A percentile compares a stretch with the other conserved stretches of the same genome.
These are phyloP conservation scores for Phytopythium ostracodes DNA, from an alignment of 352 stramenopile species.

Conservation along the genomic window DNA sequence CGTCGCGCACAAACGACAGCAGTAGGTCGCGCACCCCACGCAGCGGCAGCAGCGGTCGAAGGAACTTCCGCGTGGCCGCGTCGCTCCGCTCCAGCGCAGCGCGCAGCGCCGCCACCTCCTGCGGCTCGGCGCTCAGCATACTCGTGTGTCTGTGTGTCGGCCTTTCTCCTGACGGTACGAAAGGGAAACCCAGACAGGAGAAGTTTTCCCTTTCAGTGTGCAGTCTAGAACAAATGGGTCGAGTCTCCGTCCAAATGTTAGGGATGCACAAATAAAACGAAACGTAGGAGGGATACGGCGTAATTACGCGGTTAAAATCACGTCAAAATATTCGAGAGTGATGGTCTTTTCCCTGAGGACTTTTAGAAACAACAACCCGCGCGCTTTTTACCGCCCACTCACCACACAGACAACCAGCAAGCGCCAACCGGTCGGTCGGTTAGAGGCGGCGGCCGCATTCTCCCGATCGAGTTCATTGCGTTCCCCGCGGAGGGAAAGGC, in stretches of 20 bases:
- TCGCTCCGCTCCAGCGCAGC: conserved; percentile 34
- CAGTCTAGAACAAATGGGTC: neutral
- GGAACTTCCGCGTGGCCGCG: conserved; percentile 46
- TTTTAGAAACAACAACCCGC: neutral
- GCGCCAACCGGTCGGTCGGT: neutral
- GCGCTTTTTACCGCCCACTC: conserved; percentile 3
- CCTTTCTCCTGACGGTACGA: neutral
- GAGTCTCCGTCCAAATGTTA: neutral
- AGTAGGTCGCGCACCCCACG: conserved; percentile 66
- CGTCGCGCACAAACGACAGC: conserved; percentile 60
- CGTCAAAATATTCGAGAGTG: neutral
- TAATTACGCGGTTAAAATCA: neutral
- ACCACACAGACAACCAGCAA: conserved; percentile 3
- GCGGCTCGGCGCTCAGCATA: conserved; percentile 10
- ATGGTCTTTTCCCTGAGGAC: neutral
- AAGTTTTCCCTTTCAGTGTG: neutral
- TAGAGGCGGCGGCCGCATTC: neutral
- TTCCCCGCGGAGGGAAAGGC: neutral
- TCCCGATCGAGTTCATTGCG: too few species aligned
- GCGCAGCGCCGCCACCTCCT: conserved; percentile 37
- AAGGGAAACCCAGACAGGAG: neutral
- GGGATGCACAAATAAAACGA: neutral
- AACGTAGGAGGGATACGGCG: neutral
- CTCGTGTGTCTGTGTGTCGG: neutral
- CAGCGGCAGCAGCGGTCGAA: conserved; percentile 55